phyloP scores from a whole-genome alignment of 2,329 filamentous ascomycete genomes.

The Leptodontidium sp. region DNA sequence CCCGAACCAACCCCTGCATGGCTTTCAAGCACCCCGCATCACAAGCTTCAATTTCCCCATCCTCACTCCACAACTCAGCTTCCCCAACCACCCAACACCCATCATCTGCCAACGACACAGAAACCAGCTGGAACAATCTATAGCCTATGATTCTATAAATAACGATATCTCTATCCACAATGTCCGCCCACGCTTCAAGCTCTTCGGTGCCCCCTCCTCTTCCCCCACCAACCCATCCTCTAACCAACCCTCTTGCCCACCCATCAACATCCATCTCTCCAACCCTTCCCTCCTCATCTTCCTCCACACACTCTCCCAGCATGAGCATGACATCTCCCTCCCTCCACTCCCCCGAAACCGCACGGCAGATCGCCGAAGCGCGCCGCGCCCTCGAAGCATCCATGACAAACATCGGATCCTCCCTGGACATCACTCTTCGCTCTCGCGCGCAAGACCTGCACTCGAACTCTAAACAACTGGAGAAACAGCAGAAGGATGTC shows the following conservation, averaged over 20 bases:
- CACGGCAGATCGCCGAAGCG: constrained; percentile 59
- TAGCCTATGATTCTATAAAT: background rate
- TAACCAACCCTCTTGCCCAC: background rate
- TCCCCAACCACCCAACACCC: background rate
- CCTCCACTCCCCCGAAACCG: constrained; percentile 40
- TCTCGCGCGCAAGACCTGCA: constrained; percentile 75
- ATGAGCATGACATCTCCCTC: constrained; percentile 19
- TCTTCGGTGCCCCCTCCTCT: constrained; percentile 14
- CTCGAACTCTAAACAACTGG: constrained; percentile 70
- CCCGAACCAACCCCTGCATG: constrained; percentile 11
- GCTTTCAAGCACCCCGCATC: constrained; percentile 35
- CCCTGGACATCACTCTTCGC: constrained; percentile 73
- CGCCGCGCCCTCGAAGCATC: constrained; percentile 67
- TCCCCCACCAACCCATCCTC: constrained; percentile 13
- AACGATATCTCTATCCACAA: background rate
- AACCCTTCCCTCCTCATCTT: constrained; percentile 29
- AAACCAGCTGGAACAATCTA: background rate
- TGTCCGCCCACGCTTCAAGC: constrained; percentile 22
- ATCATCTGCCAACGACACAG: background rate
- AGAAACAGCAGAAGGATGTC: constrained; percentile 73
- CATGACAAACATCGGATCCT: constrained; percentile 64
- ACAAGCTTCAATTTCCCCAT: constrained; percentile 23
- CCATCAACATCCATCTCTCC: constrained; percentile 25
- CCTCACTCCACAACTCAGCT: constrained; percentile 6
- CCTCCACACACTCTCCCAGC: constrained; percentile 25